Evolutionary conservation across 139 green algal genomes (phyloP).

Genomic region (Chlamydomonas eustigma): DNA sequence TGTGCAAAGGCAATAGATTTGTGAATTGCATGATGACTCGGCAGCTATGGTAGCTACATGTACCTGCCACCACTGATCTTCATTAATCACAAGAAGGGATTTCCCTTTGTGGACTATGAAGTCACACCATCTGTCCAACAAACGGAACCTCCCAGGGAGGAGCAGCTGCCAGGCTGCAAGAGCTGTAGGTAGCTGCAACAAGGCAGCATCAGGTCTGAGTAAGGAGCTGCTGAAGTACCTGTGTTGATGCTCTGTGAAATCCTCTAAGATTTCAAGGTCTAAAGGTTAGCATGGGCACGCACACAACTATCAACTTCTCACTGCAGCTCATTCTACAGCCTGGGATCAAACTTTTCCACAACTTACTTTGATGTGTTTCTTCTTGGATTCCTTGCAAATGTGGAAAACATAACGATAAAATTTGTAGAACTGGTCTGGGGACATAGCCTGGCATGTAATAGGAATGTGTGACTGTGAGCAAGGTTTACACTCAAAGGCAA

Average conservation of each 20-base stretch:
- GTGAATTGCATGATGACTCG: slow-evolving; percentile 2
- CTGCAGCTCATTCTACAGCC: neutral
- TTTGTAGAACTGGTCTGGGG: slow-evolving; percentile 33
- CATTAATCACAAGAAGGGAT: slow-evolving; percentile 37
- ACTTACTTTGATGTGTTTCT: slow-evolving; percentile 36
- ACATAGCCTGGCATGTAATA: slow-evolving; percentile 39
- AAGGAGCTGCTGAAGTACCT: no score
- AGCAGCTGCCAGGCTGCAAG: slow-evolving; percentile 50
- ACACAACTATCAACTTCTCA: neutral
- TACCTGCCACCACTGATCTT: slow-evolving; percentile 73
- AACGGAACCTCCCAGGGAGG: slow-evolving; percentile 57
- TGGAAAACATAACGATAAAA: slow-evolving; percentile 57
- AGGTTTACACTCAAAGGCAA: neutral
- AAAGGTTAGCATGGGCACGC: neutral
- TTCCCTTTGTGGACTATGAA: slow-evolving; percentile 33
- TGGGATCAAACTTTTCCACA: neutral
- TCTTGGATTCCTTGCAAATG: slow-evolving; percentile 33
- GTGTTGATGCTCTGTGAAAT: neutral
- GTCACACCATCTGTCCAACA: slow-evolving; percentile 55
- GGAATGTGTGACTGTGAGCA: neutral
- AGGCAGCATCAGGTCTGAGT: neutral
- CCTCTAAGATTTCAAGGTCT: neutral
- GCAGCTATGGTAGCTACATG: no score
- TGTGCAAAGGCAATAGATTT: neutral
- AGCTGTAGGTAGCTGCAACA: slow-evolving; percentile 38